Evolutionary conservation across 176 grass and related monocot genomes (phyloP).

Genomic region (Zea mays): DNA sequence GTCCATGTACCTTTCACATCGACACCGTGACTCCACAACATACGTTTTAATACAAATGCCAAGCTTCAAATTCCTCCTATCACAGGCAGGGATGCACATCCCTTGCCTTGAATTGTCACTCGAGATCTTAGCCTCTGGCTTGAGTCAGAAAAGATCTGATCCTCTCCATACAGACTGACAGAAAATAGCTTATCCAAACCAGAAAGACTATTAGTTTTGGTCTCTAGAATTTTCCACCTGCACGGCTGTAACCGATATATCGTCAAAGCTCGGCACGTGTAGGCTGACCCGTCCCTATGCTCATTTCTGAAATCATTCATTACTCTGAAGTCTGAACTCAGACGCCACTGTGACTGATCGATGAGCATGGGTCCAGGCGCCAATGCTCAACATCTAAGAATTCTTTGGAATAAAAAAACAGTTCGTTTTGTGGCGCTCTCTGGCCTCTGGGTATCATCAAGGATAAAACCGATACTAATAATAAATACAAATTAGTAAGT

Average conservation of each 20-base stretch:
- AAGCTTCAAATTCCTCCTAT: not conserved
- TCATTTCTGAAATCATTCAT: not conserved
- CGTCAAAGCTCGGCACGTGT: not conserved
- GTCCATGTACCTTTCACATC: not conserved
- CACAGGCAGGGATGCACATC: not conserved
- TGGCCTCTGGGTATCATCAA: not conserved
- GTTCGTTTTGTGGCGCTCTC: not conserved
- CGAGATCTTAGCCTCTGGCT: not conserved
- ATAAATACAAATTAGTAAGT: too few species aligned
- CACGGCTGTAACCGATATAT: not conserved
- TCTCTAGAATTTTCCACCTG: not conserved
- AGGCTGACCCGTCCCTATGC: not conserved
- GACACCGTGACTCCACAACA: not conserved
- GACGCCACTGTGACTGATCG: not conserved
- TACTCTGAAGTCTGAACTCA: not conserved
- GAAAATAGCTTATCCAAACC: not conserved
- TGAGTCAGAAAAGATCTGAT: not conserved
- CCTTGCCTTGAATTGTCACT: not conserved
- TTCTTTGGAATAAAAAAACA: slow-evolving; percentile 5
- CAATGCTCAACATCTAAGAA: not conserved
- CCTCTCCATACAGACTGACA: not conserved
- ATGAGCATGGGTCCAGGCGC: not conserved
- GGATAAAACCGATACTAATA: too few species aligned
- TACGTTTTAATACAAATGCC: not conserved
- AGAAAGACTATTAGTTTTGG: not conserved